Conservation (phyloP, 2,329 filamentous ascomycete species). For the Arthrocladium fulminans region DNA sequence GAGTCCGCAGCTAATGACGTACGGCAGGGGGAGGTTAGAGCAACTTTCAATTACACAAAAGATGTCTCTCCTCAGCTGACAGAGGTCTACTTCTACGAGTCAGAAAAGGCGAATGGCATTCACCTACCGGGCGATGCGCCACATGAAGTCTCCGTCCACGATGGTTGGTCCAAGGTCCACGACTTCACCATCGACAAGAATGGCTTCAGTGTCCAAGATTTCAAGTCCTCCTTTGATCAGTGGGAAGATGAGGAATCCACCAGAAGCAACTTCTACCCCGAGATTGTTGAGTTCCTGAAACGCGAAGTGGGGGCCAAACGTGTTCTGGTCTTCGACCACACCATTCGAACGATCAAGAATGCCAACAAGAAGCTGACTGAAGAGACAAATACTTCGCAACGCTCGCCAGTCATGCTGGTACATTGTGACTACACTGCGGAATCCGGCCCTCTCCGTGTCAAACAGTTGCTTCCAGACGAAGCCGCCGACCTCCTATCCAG, state of each 20-base stretch:
- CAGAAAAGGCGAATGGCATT: conserved; percentile 29
- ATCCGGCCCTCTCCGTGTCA: conserved; percentile 37
- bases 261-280: conserved; percentile 36
- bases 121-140: conserved; percentile 35
- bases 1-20: conserved; percentile 13
- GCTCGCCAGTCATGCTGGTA: conserved; percentile 20
- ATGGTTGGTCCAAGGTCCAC: conserved; percentile 35
- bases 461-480: conserved; percentile 36
- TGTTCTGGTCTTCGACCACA: conserved; percentile 44
- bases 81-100: conserved; percentile 35
- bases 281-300: conserved; percentile 40
- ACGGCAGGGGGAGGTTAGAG: conserved; percentile 28
- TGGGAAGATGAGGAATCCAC: conserved; percentile 34
- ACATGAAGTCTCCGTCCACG: conserved; percentile 32
- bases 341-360: conserved; percentile 33
- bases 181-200: conserved; percentile 39
- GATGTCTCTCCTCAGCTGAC: conserved; percentile 30
- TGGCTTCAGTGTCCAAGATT: conserved; percentile 38
- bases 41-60: conserved; percentile 41
- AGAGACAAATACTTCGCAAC: conserved; percentile 25
- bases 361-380: conserved; percentile 17
- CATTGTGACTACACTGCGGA: conserved; percentile 41
- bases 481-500: conserved; percentile 36
- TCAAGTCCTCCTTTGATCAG: conserved; percentile 34
- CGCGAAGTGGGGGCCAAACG: conserved; percentile 36